Base-by-base conservation (phyloP, 73 alveolate genomes). In the Diophrys sp. region DNA sequence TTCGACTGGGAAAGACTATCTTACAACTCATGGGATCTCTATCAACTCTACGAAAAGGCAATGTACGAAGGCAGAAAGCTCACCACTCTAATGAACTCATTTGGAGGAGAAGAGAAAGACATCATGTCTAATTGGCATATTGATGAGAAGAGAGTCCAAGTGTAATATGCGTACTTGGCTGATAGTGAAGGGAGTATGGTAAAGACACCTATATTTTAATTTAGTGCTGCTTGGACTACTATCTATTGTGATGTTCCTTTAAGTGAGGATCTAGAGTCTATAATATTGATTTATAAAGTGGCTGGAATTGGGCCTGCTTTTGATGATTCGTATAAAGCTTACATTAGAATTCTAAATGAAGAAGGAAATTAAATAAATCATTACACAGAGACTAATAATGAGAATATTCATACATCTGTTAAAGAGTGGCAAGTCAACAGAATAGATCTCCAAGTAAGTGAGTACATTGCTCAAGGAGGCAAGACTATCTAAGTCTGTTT, bases 221-320 rank as follows among this genome's bases (percentile, higher is more conserved):
- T 73, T 71, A 29, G 56, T 32, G 54, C 70, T 2, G 27, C 26
- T 71, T 25, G 31, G 31, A 26, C 27, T 18, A 5, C 28, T 33
- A 5, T 85, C 30, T 71, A 55, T 56, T 28, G 26, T 74, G 2
- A 66, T 77, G 56, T 66, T 82, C n/a, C n/a, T n/a, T n/a, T n/a
- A n/a, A n/a, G n/a, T n/a, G n/a, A n/a, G n/a, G 31, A 53, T 53
- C 18, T 79, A n/a, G 0, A 77, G 55, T 44, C 62, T 18, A 70
- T 87, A 11, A 54, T 74, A 29, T 87, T 87, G 54, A 56, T 57
- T 28, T 78, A 73, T 1, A 67, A 67, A n/a, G 87, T 87, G 8
- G 82, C 53, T 73, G 94, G 94, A 25, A 82, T 89, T 30, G 87
- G 87, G 14, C 94, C 94, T 0, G 76, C 70, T 26, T 75, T 44